A percentile compares a stretch with the other conserved stretches of the same genome.
Conservation (phyloP, 2,329 filamentous ascomycete species). For the Pseudogymnoascus sp. region DNA sequence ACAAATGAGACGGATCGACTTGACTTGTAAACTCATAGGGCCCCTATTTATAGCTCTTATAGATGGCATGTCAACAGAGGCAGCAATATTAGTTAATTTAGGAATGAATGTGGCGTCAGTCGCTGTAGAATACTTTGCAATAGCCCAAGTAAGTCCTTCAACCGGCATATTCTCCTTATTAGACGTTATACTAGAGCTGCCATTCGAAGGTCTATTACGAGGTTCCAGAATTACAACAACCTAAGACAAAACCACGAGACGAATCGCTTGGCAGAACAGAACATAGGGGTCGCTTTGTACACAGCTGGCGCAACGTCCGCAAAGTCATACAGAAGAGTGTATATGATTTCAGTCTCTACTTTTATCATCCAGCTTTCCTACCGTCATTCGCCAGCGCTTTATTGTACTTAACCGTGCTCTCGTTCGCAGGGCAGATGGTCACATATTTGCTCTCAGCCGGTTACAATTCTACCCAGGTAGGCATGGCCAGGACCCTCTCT, state of each 20-base stretch:
- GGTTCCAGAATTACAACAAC: conserved; percentile 19
- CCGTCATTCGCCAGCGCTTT: conserved; percentile 55
- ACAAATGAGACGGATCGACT: conserved; percentile 53
- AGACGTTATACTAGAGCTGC: neutral
- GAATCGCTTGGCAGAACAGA: neutral
- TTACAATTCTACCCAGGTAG: conserved; percentile 47
- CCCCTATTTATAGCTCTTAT: conserved; percentile 47
- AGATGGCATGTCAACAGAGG: conserved; percentile 39
- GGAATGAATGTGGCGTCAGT: conserved; percentile 45
- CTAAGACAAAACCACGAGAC: neutral
- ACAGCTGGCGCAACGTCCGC: neutral
- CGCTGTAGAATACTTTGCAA: conserved; percentile 23
- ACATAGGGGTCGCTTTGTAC: neutral
- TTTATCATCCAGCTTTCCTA: conserved; percentile 49
- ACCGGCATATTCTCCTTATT: neutral
- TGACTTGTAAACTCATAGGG: conserved; percentile 51
- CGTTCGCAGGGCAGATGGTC: conserved; percentile 57
- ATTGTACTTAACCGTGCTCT: conserved; percentile 57
- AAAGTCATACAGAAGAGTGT: neutral
- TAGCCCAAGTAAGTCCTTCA: conserved; percentile 11
- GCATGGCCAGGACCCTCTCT: conserved; percentile 46
- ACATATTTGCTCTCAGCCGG: conserved; percentile 54
- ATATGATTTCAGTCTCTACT: conserved; percentile 34
- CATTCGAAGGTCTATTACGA: conserved; percentile 24
- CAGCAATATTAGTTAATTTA: conserved; percentile 45